Conservation (phyloP, 805 yeast species). For the Monosporozyma unispora region DNA sequence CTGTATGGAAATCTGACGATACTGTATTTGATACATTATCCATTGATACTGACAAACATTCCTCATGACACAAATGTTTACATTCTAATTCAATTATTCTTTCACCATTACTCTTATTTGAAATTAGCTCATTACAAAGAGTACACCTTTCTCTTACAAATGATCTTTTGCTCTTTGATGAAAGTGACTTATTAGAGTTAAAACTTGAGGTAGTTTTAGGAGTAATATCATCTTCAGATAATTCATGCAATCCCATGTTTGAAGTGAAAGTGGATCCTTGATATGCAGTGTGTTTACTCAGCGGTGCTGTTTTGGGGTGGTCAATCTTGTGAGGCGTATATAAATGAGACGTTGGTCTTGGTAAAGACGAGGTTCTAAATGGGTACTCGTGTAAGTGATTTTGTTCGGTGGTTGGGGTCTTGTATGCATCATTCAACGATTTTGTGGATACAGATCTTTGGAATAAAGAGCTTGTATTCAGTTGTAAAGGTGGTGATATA, state of each 20-base stretch:
- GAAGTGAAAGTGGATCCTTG: background rate
- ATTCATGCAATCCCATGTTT: background rate
- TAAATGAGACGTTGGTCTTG: constrained; percentile 16
- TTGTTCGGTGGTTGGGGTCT: background rate
- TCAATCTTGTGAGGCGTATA: constrained; percentile 9
- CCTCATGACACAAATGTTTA: constrained; percentile 49
- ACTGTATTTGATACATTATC: constrained; percentile 12
- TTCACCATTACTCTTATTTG: constrained; percentile 37
- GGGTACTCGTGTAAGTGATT: constrained; percentile 7
- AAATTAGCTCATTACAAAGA: constrained; percentile 44
- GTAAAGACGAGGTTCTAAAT: constrained; percentile 22
- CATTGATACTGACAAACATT: constrained; percentile 41
- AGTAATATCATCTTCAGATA: background rate
- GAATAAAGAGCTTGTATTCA: background rate
- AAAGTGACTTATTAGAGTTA: background rate
- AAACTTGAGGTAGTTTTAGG: background rate
- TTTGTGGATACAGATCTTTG: background rate
- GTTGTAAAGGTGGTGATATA: constrained; percentile 1
- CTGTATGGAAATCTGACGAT: constrained; percentile 12
- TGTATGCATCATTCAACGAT: background rate
- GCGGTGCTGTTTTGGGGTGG: background rate
- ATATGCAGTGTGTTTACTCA: background rate
- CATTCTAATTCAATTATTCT: constrained; percentile 42
- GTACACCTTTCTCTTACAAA: constrained; percentile 24
- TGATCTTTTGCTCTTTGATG: constrained; percentile 16